Evolutionary conservation across 1,284 basidiomycete genomes (phyloP).

Genomic region (Boletus sp.): DNA sequence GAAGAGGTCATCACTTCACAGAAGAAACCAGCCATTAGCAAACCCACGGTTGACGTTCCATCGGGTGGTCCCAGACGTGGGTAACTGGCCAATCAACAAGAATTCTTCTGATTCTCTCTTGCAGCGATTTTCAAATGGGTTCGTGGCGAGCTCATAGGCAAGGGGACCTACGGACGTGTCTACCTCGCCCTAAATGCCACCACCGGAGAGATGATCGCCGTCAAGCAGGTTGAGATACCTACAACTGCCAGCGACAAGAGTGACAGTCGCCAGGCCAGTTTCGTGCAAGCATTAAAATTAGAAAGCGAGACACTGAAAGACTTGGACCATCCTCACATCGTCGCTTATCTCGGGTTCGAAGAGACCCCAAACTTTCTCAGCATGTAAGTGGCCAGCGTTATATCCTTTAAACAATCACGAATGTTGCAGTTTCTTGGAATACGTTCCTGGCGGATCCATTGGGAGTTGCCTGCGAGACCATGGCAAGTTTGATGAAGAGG

Average conservation of each 20-base stretch:
- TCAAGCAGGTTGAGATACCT: constrained; percentile 98
- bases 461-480: constrained; percentile 90
- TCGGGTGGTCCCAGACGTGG: constrained; percentile 60
- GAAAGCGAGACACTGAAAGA: constrained; percentile 97
- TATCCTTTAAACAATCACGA: constrained; percentile 5
- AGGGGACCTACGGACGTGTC: constrained; percentile 94
- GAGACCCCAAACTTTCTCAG: constrained; percentile 87
- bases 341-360: constrained; percentile 97
- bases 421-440: constrained; percentile 83
- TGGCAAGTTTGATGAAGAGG: constrained; percentile 89
- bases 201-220: constrained; percentile 98
- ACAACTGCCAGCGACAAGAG: constrained; percentile 86
- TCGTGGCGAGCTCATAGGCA: constrained; percentile 94
- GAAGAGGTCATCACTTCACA: constrained; percentile 85
- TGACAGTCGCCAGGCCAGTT: constrained; percentile 79
- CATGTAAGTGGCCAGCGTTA: constrained; percentile 60
- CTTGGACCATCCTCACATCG: constrained; percentile 95
- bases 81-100: constrained; percentile 28
- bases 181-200: constrained; percentile 97
- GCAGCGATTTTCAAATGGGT: constrained; percentile 97
- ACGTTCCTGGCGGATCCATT: constrained; percentile 96
- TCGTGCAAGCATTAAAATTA: constrained; percentile 88
- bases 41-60: constrained; percentile 50
- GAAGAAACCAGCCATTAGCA: constrained; percentile 44
- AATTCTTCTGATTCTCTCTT: constrained; percentile 19